phyloP scores from a whole-genome alignment of 2,329 filamentous ascomycete genomes.

The Ophiocordyceps camponoti-leonardi region DNA sequence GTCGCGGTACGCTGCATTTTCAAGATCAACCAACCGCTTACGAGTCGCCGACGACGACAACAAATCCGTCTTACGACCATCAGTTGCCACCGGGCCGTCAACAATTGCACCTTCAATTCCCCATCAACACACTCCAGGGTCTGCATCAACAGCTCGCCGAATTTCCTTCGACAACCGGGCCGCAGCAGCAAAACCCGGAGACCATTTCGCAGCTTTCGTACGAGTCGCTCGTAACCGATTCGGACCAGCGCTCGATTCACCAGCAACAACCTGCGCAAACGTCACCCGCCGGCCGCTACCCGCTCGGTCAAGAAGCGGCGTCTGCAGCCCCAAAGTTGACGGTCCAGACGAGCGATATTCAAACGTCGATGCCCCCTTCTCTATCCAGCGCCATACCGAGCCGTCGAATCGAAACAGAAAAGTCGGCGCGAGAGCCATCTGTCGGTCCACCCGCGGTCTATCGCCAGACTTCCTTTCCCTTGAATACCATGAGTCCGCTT shows the following conservation, averaged over 20 bases:
- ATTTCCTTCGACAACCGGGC: conserved; percentile 15
- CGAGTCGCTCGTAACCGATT: conserved; percentile 38
- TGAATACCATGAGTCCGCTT: conserved; percentile 25
- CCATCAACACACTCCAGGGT: conserved; percentile 4
- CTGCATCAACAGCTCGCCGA: conserved; percentile 18
- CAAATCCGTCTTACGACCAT: conserved; percentile 10
- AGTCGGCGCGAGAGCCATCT: conserved; percentile 25
- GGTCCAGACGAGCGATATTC: conserved; percentile 10
- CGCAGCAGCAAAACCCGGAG: conserved; percentile 31
- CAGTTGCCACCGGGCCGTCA: conserved; percentile 16
- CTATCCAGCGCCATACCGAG: conserved; percentile 23
- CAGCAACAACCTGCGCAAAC: conserved; percentile 25
- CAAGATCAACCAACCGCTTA: conserved; percentile 17
- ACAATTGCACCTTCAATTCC: conserved; percentile 10
- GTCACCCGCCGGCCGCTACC: conserved; percentile 24
- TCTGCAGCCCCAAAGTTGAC: conserved; percentile 11
- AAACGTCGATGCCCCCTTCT: conserved; percentile 30
- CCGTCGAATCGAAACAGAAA: conserved; percentile 33
- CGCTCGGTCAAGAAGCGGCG: conserved; percentile 17
- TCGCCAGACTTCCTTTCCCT: conserved; percentile 28
- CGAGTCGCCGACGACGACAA: conserved; percentile 13
- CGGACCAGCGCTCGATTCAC: conserved; percentile 23
- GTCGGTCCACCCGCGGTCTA: conserved; percentile 32
- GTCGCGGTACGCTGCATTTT: conserved; percentile 7
- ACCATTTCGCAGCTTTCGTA: conserved; percentile 45